Base-by-base conservation (phyloP, 2,329 filamentous ascomycete genomes). In the Stemphylium lycopersici region DNA sequence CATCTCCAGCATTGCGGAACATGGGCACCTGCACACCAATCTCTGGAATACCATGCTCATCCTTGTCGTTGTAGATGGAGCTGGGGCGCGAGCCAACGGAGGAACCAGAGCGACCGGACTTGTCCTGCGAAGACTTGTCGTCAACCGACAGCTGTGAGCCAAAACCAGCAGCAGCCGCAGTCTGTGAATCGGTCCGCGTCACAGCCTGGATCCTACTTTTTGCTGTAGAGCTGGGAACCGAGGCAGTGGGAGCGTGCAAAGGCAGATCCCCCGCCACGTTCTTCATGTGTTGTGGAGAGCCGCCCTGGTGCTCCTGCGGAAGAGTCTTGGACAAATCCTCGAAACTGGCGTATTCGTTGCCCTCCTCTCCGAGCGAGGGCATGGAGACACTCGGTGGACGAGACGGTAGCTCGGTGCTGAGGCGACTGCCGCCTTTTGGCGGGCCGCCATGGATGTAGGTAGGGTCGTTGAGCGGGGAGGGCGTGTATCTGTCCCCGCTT, bases 11-110 rank as follows among this genome's bases (percentile, higher is more conserved):
- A 72, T 95, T 86, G 48, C 88, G 90, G 71, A 95, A 89, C 90
- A 99, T 95, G 44, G 95, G 95, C 34, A 99, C 93, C 70, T 93
- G 89, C 68, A 90, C 86, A 42, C 93, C 93, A 63, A 97, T 95
- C 71, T 96, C 90, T 2, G 93, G 93, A 66, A 97, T 96, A 18
- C 93, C 93, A 50, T 92, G 87, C 61, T 95, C 90, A 40, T 93
- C 90, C 11, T 72, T 89, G 36, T 76, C 75, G 42, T 76, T 76
- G 59, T 87, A 80, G 24, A 83, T 71, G 11, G 85, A 87, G 39
- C 76, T 76, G 6, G 84, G 84, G 49, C 84, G 83, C 40, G 80
- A 70, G 34, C 71, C 68, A 43, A 63, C 49, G 11, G 73, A 75
- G 29, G 73, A 75, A 13, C 63, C 66, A n/a, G 73, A 74, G 43